These are phyloP conservation scores for Vitis hybrid DNA, from an alignment of 177 flowering plant species.

Conservation along the genomic window DNA sequence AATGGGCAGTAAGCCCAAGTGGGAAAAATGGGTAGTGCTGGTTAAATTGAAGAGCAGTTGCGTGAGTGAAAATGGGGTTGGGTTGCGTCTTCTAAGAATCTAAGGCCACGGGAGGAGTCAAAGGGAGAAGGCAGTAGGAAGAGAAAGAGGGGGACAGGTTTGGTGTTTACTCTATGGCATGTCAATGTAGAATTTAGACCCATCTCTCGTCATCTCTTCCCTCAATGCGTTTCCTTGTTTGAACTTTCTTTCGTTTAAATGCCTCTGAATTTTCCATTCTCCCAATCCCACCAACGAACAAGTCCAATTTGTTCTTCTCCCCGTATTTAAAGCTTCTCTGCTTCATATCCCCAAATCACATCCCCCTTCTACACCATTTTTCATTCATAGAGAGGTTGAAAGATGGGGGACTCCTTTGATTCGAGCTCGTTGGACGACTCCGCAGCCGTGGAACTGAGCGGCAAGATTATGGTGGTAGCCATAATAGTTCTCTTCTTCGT, in stretches of 20 bases:
- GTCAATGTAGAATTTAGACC: too few relatives aligned
- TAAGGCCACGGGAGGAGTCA: too few relatives aligned
- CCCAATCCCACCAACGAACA: constrained; percentile 1
- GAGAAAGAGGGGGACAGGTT: too few relatives aligned
- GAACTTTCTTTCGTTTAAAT: background rate
- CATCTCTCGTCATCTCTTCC: too few relatives aligned
- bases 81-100: too few relatives aligned
- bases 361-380: background rate
- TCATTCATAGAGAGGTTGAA: background rate
- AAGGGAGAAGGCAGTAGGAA: too few relatives aligned
- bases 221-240: background rate
- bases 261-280: background rate
- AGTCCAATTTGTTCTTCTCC: constrained; percentile 8
- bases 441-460: constrained; percentile 31
- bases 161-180: too few relatives aligned
- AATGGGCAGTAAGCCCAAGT: too few relatives aligned
- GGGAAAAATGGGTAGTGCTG: too few relatives aligned
- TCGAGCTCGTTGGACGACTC: constrained; percentile 6
- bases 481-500: constrained; percentile 53
- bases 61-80: too few relatives aligned
- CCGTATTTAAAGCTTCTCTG: background rate
- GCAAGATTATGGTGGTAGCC: constrained; percentile 53
- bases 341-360: background rate
- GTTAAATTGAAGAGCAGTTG: too few relatives aligned
- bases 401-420: constrained; percentile 12